These are phyloP conservation scores for Boletus rufocinnamomeus DNA, from an alignment of 768 basidiomycete genomes.

Conservation along the genomic window DNA sequence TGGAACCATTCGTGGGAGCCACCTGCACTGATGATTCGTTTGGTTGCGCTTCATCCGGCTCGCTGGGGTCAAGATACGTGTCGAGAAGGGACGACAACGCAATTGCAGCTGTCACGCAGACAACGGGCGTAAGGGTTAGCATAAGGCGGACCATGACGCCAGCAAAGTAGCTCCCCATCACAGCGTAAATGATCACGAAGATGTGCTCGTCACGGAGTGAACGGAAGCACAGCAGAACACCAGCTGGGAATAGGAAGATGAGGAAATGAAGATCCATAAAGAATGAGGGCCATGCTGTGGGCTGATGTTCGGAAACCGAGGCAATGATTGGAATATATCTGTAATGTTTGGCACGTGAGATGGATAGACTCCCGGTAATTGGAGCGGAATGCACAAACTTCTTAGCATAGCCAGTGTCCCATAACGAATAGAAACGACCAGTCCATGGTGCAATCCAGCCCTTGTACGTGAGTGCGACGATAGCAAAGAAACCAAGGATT, in stretches of 20 bases:
- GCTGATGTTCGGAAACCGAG: conserved; percentile 98
- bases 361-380: background rate
- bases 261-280: conserved; percentile 99
- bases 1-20: conserved; percentile 7
- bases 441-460: conserved; percentile 99
- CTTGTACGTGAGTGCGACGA: conserved; percentile 83
- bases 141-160: conserved; percentile 99
- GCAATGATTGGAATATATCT: conserved; percentile 98
- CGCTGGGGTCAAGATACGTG: conserved; percentile 82
- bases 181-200: conserved; percentile 97
- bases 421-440: conserved; percentile 98
- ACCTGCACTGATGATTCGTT: conserved; percentile 11
- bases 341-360: conserved; percentile 9
- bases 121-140: conserved; percentile 95
- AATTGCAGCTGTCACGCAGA: conserved; percentile 91
- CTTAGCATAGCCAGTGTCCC: conserved; percentile 99
- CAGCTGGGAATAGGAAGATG: conserved; percentile 97
- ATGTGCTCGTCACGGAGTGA: conserved; percentile 95
- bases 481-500: conserved; percentile 66
- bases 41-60: conserved; percentile 49
- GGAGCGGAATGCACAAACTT: conserved; percentile 54
- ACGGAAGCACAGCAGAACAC: conserved; percentile 92
- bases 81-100: conserved; percentile 87
- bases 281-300: conserved; percentile 99
- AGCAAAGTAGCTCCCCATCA: conserved; percentile 96